phyloP scores from a whole-genome alignment of 257 asterid species.

The Osmanthus fragrans region DNA sequence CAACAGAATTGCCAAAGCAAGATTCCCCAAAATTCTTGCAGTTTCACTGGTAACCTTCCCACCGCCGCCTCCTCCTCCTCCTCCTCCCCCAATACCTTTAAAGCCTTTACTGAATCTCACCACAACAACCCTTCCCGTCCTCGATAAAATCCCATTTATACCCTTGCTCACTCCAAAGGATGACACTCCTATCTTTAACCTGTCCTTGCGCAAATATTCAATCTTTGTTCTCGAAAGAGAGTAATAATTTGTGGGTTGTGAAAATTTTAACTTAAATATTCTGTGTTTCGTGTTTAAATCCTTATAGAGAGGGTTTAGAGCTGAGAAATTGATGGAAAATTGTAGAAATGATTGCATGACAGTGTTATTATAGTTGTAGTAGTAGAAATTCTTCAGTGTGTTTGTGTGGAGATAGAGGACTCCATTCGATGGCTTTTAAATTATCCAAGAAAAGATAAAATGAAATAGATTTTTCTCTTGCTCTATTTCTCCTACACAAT shows the following conservation, averaged over 20 bases:
- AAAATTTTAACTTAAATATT: slow-evolving; percentile 21
- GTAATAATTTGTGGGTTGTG: slow-evolving; percentile 33
- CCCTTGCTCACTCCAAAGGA: slow-evolving; percentile 42
- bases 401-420: too few relatives aligned
- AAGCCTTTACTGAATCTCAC: neutral
- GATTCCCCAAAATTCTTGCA: neutral
- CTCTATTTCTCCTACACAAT: too few relatives aligned
- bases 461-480: too few relatives aligned
- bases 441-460: too few relatives aligned
- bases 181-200: slow-evolving; percentile 32
- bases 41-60: neutral
- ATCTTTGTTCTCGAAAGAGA: slow-evolving; percentile 34
- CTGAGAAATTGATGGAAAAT: slow-evolving; percentile 46
- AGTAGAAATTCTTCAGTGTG: too few relatives aligned
- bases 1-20: neutral
- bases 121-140: slow-evolving; percentile 41
- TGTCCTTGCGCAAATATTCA: slow-evolving; percentile 27
- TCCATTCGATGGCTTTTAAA: too few relatives aligned
- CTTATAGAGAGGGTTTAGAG: slow-evolving; percentile 31
- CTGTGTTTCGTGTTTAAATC: slow-evolving; percentile 28
- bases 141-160: slow-evolving; percentile 42
- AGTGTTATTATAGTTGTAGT: too few relatives aligned
- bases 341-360: slow-evolving; percentile 46
- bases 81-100: neutral
- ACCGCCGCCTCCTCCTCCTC: neutral